These are phyloP conservation scores for Nakazawaea ishiwadae DNA, from an alignment of 805 yeast species.

Conservation along the genomic window DNA sequence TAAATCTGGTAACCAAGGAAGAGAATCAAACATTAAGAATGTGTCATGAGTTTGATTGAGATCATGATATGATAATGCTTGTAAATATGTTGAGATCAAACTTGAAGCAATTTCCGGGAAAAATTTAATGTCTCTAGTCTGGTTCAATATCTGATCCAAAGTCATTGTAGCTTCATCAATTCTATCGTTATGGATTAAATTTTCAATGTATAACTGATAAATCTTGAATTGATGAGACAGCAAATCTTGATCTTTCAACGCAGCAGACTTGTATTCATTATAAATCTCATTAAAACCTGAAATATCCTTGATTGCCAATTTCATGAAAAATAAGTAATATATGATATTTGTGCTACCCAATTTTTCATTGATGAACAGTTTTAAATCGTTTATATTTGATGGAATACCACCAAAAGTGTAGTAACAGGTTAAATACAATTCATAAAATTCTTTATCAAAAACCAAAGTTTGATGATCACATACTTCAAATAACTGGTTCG, in stretches of 20 bases:
- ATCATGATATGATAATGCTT: constrained; percentile 20
- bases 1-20: constrained; percentile 31
- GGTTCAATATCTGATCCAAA: constrained; percentile 48
- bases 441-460: constrained; percentile 3
- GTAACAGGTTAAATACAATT: constrained; percentile 4
- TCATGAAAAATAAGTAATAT: constrained; percentile 6
- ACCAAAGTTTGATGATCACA: constrained; percentile 13
- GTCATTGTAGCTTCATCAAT: constrained; percentile 47
- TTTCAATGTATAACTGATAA: constrained; percentile 46
- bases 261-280: too few species aligned
- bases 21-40: constrained; percentile 23
- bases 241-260: constrained; percentile 21
- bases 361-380: neutral
- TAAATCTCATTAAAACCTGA: constrained; percentile 33
- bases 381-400: neutral
- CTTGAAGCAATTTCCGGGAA: neutral
- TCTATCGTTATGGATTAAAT: constrained; percentile 47
- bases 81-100: constrained; percentile 23
- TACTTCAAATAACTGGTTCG: constrained; percentile 37
- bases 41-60: constrained; percentile 21
- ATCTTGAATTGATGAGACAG: constrained; percentile 37
- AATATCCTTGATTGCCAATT: constrained; percentile 19
- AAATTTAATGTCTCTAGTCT: constrained; percentile 28
- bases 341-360: neutral
- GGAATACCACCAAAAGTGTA: neutral